Evolutionary conservation across 139 green algal genomes (phyloP).

Genomic region (Chlamydomonas asymmetrica): DNA sequence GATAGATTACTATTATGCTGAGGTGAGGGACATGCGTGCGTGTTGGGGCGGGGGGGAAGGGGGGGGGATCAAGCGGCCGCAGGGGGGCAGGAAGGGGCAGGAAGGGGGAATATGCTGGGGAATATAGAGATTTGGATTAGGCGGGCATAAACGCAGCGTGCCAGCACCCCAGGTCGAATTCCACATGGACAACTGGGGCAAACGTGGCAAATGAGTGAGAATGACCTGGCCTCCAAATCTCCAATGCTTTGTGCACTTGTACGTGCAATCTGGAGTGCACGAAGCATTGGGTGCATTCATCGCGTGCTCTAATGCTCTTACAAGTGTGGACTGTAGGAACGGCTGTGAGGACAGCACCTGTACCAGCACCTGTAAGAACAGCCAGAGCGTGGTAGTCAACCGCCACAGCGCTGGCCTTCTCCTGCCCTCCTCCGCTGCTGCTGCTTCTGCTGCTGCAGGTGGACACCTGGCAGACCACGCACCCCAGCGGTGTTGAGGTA

Average conservation of each 20-base stretch:
- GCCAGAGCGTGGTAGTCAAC: not conserved
- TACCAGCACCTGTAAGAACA: not conserved
- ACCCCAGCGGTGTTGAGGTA: conserved; percentile 74
- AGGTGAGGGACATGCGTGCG: too few relatives aligned
- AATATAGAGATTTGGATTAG: too few relatives aligned
- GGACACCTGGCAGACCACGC: conserved; percentile 66
- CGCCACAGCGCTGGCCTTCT: not conserved
- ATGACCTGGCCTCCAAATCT: too few relatives aligned
- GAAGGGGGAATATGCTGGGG: too few relatives aligned
- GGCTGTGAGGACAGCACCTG: not conserved
- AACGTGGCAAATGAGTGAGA: not conserved
- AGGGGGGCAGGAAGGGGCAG: not conserved
- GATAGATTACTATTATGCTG: conserved; percentile 85
- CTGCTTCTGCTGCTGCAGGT: conserved; percentile 38
- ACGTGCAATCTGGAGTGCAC: too few relatives aligned
- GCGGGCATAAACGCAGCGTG: not conserved
- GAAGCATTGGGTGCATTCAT: not conserved
- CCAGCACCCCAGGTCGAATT: not conserved
- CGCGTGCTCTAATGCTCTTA: not conserved
- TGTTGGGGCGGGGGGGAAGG: too few relatives aligned
- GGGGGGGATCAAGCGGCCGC: too few relatives aligned
- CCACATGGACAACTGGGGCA: not conserved
- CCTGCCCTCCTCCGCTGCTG: not conserved
- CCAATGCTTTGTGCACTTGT: too few relatives aligned
- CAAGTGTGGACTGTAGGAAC: not conserved